Evolutionary conservation across 164 flowering plant species (phyloP), one percentile per base, ranked within the genome.

Genomic region (Cinnamomum micranthum): DNA sequence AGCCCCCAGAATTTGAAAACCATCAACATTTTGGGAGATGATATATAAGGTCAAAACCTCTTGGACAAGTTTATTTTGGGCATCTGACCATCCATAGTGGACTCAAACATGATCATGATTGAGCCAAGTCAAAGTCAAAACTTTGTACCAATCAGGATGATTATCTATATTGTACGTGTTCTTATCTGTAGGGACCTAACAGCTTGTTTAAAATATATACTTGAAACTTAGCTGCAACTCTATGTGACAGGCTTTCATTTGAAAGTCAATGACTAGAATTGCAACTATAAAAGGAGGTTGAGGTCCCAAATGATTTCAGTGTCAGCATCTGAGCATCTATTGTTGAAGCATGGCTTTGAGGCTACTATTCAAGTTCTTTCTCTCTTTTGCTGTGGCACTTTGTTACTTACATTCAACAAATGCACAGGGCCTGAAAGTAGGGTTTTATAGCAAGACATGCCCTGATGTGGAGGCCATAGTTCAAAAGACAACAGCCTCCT

Each of bases 401-500:
- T 63, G 63, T 14, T 35, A 58, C 55, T 55, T 77, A 0, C 76
- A 70, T 33, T 23, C 47, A 1, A 20, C 78, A 12, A 79, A 70
- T 65, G 84, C 81, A 1, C 71, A 79, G 41, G 72, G 78, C 22
- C 47, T 73, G 52, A 63, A 76, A 11, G 59, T 78, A 0, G 77
- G 82, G 55, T 85, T 77, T 72, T 85, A 85, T 63, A 10, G 47
- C 31, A 59, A 80, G 20, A 74, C 79, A n/a, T 85, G 87, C 64
- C 86, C 87, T 0, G 15, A 19, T 2, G 83, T 70, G 2, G 87
- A 83, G 75, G 50, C 24, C 2, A 77, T 86, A 5, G 81, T 85
- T 1, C 41, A 35, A 31, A 70, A 77, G 50, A 74, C 74, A 0
- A 63, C 71, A 0, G 28, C 64, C 4, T 24, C 71, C 0, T 52